Base-by-base conservation (phyloP, 2,329 filamentous ascomycete genomes). In the Fusarium coffeatum region DNA sequence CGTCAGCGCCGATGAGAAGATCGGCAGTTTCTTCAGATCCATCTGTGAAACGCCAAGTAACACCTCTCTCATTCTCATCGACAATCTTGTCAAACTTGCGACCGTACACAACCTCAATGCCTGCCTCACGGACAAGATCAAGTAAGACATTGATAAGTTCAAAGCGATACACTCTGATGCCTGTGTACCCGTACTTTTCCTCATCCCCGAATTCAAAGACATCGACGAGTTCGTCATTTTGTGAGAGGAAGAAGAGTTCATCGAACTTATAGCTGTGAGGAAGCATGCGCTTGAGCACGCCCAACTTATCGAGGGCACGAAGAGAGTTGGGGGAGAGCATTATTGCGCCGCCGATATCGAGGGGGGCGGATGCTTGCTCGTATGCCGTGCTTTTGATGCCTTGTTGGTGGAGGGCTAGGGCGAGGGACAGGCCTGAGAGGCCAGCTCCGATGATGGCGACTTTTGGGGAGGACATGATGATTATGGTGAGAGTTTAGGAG, bases 301-400 rank as follows among this genome's bases (percentile, higher is more conserved):
- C 83, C 0, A 89, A 76, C 0, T 72, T 75, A 65, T 89, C 84
- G 0, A 90, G 80, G 41, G 89, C 79, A 6, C 82, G 80, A 2
- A 90, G 81, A 0, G 86, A 85, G 55, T 89, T 89, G 8, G 88
- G 87, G 0, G 87, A 87, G 4, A 89, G 82, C 83, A 88, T 87
- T 30, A 90, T 79, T 1, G 85, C 86, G 5, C 87, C 87, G 20
- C 85, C 84, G 25, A 84, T 83, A 62, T 84, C 80, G 4, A 83
- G 79, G 3, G 83, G 79, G 0, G 80, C 79, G 1, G 78, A 61
- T 11, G 84, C 81, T 16, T 81, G 78, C 64, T 89, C 87, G 65
- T 87, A 89, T 53, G 89, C 77, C 5, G 78, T 83, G 62, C 78
- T 81, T 8, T 79, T 68, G 45, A 90, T 88, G 42, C 79, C 78